Percentiles rank a stretch among this genome's conserved stretches.
Conservation (phyloP, 495 filamentous ascomycete genomes). For the Aspergillus bridgeri region DNA sequence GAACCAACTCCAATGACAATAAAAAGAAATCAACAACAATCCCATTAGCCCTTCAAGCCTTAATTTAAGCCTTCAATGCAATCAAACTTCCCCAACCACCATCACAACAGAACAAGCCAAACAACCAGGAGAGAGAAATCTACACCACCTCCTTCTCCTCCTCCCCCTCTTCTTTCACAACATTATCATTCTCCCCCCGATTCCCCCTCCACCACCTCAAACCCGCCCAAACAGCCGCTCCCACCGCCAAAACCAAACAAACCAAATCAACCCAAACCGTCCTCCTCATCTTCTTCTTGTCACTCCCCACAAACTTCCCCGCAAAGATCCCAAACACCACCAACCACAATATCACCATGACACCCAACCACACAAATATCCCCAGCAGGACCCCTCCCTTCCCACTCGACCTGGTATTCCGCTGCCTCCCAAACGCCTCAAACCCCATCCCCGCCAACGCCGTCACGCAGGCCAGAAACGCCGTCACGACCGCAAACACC, state of each 20-base stretch:
- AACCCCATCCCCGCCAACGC: conserved; percentile 55
- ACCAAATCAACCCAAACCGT: conserved; percentile 81
- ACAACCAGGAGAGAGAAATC: too few relatives aligned
- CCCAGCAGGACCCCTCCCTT: conserved; percentile 20
- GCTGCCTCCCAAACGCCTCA: conserved; percentile 53
- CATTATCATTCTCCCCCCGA: conserved; percentile 3
- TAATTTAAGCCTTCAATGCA: too few relatives aligned
- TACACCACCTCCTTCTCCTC: conserved; percentile 14
- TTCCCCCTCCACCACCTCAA: conserved; percentile 37
- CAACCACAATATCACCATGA: conserved; percentile 72
- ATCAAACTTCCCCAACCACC: not conserved
- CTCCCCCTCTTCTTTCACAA: conserved; percentile 3
- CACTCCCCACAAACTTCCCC: conserved; percentile 68
- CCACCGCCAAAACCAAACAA: conserved; percentile 69
- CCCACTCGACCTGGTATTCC: not conserved
- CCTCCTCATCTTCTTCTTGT: conserved; percentile 72
- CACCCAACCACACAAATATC: conserved; percentile 64
- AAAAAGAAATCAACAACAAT: too few relatives aligned
- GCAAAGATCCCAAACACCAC: conserved; percentile 80
- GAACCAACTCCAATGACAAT: too few relatives aligned
- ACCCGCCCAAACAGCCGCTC: conserved; percentile 45
- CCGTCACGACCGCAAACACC: conserved; percentile 71
- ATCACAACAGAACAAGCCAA: not conserved
- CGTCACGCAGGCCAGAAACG: conserved; percentile 56
- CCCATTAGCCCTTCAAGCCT: too few relatives aligned